Evolutionary conservation across 2,329 filamentous ascomycete species (phyloP).

Genomic region (Trichophyton schoenleinii): DNA sequence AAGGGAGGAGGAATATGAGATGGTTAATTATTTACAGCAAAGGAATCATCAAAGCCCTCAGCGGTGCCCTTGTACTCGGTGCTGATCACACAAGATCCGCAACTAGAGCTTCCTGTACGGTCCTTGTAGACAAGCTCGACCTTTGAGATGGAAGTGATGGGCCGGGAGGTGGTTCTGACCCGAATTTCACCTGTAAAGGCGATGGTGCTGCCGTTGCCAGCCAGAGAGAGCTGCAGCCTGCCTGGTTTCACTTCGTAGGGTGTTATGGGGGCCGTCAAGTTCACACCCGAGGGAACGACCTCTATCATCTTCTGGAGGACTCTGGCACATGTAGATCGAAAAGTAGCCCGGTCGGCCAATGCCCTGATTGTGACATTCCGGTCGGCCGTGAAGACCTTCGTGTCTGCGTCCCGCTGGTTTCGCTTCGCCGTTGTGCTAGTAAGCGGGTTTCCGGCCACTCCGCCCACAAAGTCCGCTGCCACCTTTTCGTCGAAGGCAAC

Average conservation of each 20-base stretch:
- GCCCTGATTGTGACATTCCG: constrained; percentile 8
- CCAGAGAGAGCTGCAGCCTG: constrained; percentile 7
- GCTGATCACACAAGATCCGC: constrained; percentile 7
- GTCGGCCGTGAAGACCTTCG: constrained; percentile 10
- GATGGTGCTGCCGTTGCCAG: constrained; percentile 7
- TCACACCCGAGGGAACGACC: constrained; percentile 8
- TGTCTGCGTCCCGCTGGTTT: constrained; percentile 10
- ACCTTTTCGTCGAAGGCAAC: constrained; percentile 9
- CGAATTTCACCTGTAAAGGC: constrained; percentile 10
- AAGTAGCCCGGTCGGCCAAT: constrained; percentile 5
- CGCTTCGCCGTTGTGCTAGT: constrained; percentile 4
- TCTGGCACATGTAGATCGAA: constrained; percentile 6
- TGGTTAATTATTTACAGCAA: constrained; percentile 5
- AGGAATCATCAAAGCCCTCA: constrained; percentile 10
- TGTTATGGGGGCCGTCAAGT: constrained; percentile 7
- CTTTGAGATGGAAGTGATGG: constrained; percentile 5
- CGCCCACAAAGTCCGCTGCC: constrained; percentile 8
- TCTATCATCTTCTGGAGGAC: constrained; percentile 12
- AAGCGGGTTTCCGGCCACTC: constrained; percentile 5
- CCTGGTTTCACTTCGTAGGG: constrained; percentile 11
- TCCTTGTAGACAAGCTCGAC: constrained; percentile 9
- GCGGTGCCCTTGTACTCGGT: constrained; percentile 8
- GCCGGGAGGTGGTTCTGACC: constrained; percentile 9
- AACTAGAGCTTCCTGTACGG: constrained; percentile 7
- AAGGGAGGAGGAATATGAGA: not conserved